phyloP scores from a whole-genome alignment of 805 yeast genomes.

The Tetrapisispora namnaoensis region DNA sequence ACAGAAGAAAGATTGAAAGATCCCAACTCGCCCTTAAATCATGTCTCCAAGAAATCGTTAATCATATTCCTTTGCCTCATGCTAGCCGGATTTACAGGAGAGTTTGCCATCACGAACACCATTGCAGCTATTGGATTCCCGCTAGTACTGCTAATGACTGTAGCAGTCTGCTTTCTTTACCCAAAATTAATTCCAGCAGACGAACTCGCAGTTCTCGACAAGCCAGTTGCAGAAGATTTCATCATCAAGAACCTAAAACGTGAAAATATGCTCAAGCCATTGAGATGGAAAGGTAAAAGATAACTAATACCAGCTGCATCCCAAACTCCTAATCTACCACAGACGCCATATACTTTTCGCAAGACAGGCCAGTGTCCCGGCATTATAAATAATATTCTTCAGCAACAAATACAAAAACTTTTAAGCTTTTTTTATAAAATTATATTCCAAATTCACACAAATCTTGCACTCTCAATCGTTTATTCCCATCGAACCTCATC shows the following conservation, averaged over 20 bases:
- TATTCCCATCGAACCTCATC: neutral
- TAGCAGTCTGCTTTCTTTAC: conserved; percentile 54
- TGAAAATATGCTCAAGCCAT: conserved; percentile 8
- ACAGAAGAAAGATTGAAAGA: conserved; percentile 42
- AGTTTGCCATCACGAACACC: conserved; percentile 77
- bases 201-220: conserved; percentile 57
- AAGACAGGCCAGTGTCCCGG: neutral
- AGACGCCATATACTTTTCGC: too few species aligned
- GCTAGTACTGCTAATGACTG: conserved; percentile 59
- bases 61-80: conserved; percentile 48
- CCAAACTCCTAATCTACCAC: too few species aligned
- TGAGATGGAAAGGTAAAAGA: neutral
- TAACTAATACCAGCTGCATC: too few species aligned
- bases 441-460: neutral
- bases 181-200: conserved; percentile 51
- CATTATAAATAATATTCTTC: too few species aligned
- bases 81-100: conserved; percentile 61
- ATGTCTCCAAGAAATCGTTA: conserved; percentile 31
- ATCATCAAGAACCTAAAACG: conserved; percentile 38
- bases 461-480: neutral
- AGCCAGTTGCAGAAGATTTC: conserved; percentile 48
- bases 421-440: too few species aligned
- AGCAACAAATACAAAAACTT: too few species aligned
- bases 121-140: conserved; percentile 94
- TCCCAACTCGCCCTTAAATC: conserved; percentile 25